phyloP scores from a whole-genome alignment of 2,329 filamentous ascomycete species.

The Sclerotinia borealis region DNA sequence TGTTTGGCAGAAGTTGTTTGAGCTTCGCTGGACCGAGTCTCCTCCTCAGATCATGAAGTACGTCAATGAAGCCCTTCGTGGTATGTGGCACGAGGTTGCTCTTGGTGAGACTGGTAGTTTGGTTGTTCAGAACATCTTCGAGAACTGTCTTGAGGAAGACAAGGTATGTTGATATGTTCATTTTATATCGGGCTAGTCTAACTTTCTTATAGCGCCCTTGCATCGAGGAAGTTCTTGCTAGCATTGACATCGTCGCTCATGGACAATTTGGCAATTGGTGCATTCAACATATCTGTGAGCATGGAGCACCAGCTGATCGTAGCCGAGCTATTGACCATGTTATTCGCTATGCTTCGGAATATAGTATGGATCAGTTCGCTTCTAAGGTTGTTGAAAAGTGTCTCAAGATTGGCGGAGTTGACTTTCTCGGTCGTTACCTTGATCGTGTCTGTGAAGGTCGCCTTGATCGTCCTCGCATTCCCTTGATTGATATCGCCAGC shows the following conservation, averaged over 20 bases:
- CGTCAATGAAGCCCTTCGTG: slow-evolving; percentile 88
- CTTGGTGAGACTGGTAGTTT: slow-evolving; percentile 94
- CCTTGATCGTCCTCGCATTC: slow-evolving; percentile 86
- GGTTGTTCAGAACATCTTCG: slow-evolving; percentile 98
- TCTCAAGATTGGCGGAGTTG: slow-evolving; percentile 85
- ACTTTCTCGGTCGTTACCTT: slow-evolving; percentile 89
- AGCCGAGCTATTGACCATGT: slow-evolving; percentile 94
- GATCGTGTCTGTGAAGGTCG: slow-evolving; percentile 90
- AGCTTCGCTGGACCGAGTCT: slow-evolving; percentile 89
- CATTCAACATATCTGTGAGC: slow-evolving; percentile 98
- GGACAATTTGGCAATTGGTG: slow-evolving; percentile 99
- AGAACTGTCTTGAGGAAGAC: slow-evolving; percentile 97
- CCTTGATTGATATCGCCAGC: slow-evolving; percentile 94
- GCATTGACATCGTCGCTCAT: slow-evolving; percentile 93
- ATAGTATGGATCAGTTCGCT: slow-evolving; percentile 98
- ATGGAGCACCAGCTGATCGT: slow-evolving; percentile 84
- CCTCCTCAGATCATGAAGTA: slow-evolving; percentile 98
- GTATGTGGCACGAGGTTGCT: slow-evolving; percentile 99
- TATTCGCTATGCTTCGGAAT: slow-evolving; percentile 86
- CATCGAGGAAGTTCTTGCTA: slow-evolving; percentile 90
- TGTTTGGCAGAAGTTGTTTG: slow-evolving; percentile 99
- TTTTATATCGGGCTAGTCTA: slow-evolving; percentile 14
- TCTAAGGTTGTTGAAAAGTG: slow-evolving; percentile 99
- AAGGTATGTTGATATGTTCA: slow-evolving; percentile 56
- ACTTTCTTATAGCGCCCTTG: slow-evolving; percentile 69